Evolutionary conservation across 345 rosid genomes (phyloP), one percentile per base, ranked within the genome.

Genomic region (Turritis glabra): DNA sequence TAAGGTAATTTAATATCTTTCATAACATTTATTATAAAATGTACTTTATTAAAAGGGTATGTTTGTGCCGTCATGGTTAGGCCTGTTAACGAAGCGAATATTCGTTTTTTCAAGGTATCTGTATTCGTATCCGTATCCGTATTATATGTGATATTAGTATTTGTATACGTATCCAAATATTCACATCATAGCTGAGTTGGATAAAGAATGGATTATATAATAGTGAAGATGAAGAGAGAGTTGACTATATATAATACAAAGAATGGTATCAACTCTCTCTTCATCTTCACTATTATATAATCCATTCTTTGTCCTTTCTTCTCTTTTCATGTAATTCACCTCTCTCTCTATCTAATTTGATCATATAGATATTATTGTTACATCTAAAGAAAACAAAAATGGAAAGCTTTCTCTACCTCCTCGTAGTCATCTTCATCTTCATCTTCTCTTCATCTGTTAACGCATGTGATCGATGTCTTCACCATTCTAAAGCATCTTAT

Each of bases 401-500:
- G 91, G 80, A 67, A 75, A 9, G 64, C 52, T 56, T 74, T 58
- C 57, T 84, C 47, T 62, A 71, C 71, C 47, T 70, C 12, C 1
- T 80, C 19, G 40, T 44, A 29, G 12, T n/a, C n/a, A n/a, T n/a
- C n/a, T n/a, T 74, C 25, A 18, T 84, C 66, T 27, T 85, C 51
- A 41, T 84, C 46, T 76, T 79, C 76, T 38, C 83, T 3, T 70
- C 84, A 6, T n/a, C 84, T 5, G 84, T 80, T 33, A 44, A 82
- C 40, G 96, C 92, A n/a, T 92, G 99, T 65, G 96, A 95, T 80
- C 89, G 97, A 25, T 95, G 99, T 66, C 78, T 85, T 44, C 97
- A 92, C 77, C 81, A 47, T 65, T 69, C 91, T 69, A 92, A 85
- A 81, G 96, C 81, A 60, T 74, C 96, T 58, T 86, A 81, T 72